phyloP scores from a whole-genome alignment of 2,329 filamentous ascomycete species.

The Neofusicoccum sp. region DNA sequence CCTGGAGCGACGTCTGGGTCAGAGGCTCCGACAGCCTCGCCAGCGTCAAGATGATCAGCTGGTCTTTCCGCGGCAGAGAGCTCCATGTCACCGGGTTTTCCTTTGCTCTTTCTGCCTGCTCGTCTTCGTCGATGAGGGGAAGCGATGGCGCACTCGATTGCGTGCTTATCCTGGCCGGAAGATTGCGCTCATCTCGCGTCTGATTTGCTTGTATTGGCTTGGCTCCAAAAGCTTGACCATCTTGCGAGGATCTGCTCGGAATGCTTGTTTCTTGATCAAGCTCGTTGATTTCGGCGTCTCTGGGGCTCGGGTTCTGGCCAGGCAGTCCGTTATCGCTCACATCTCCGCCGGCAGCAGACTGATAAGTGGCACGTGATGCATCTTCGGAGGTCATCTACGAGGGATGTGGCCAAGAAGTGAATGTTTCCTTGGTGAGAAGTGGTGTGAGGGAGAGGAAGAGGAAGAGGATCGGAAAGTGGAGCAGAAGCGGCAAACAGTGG shows the following conservation, averaged over 20 bases:
- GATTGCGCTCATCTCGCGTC: background rate
- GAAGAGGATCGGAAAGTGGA: background rate
- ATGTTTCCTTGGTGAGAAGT: background rate
- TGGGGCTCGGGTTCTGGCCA: background rate
- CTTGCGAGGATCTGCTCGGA: background rate
- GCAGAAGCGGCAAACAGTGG: background rate
- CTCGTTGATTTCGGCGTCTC: background rate
- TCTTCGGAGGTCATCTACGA: slow-evolving; percentile 9
- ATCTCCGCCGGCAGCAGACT: background rate
- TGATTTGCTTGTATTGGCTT: background rate
- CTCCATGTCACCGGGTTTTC: slow-evolving; percentile 65
- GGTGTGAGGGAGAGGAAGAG: background rate
- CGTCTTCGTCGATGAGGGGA: slow-evolving; percentile 11
- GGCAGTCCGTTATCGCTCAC: background rate
- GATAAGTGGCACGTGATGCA: slow-evolving; percentile 3
- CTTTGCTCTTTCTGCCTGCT: slow-evolving; percentile 29
- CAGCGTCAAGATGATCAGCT: slow-evolving; percentile 76
- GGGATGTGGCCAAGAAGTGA: background rate
- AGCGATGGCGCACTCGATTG: background rate
- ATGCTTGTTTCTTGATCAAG: background rate
- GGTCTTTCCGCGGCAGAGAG: slow-evolving; percentile 74
- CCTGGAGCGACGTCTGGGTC: slow-evolving; percentile 63
- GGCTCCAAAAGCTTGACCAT: background rate
- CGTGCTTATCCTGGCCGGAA: background rate
- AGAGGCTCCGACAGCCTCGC: slow-evolving; percentile 81